A percentile compares a stretch with the other conserved stretches of the same genome.
Evolutionary conservation across 177 flowering plant genomes (phyloP).

Genomic region (Tripterygium wilfordii): DNA sequence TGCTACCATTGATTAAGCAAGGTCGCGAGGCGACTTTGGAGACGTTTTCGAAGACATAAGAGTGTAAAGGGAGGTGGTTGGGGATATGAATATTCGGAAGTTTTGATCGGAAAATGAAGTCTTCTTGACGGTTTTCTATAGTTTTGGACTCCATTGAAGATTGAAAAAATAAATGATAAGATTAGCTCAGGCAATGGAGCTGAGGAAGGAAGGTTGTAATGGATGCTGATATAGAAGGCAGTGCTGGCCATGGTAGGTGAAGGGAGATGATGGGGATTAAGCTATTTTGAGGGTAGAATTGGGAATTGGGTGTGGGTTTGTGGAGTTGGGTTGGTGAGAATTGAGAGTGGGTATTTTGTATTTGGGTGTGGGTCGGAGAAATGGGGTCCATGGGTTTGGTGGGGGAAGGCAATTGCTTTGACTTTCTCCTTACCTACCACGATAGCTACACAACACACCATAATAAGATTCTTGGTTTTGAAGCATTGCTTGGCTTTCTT

Average conservation of each 20-base stretch:
- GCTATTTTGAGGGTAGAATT: no score
- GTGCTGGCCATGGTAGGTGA: neutral
- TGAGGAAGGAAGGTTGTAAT: neutral
- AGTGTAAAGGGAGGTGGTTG: conserved; percentile 22
- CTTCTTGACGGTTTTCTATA: neutral
- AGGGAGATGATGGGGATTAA: neutral
- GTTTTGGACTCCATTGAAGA: conserved; percentile 8
- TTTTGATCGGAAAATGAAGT: conserved; percentile 23
- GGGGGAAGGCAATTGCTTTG: no score
- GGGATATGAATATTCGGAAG: conserved; percentile 30
- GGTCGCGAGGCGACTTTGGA: conserved; percentile 8
- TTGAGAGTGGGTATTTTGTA: no score
- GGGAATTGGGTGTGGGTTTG: no score
- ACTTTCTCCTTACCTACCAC: no score
- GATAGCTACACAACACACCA: no score
- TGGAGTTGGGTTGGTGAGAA: no score
- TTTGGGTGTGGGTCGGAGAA: no score
- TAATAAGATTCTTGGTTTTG: no score
- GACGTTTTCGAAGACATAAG: conserved; percentile 19
- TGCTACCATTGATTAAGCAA: conserved; percentile 21
- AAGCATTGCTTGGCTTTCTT: no score
- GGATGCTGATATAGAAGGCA: neutral
- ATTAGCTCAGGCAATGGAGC: neutral
- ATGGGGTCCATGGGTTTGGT: no score
- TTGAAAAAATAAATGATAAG: neutral